Conservation (phyloP, 441 rosid species). For the Mallotus japonicus region DNA sequence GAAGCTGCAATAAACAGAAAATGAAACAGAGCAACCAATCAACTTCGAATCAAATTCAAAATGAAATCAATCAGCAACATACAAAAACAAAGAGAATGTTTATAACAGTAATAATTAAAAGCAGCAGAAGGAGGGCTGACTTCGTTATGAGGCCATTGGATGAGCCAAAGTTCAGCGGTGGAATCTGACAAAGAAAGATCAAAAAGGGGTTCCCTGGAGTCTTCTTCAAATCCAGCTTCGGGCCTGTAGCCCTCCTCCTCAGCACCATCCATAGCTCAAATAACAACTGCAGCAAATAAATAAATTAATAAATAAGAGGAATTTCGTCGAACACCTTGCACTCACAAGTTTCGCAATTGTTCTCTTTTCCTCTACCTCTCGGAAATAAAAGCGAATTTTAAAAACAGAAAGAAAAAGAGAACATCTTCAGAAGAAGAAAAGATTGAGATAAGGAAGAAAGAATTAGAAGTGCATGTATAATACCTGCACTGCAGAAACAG, state of each 20-base stretch:
- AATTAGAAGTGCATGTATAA: too few relatives aligned
- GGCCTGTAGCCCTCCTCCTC: constrained; percentile 38
- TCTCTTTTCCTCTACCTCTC: too few relatives aligned
- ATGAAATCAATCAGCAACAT: too few relatives aligned
- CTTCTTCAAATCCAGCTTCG: constrained; percentile 41
- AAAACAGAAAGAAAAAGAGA: too few relatives aligned
- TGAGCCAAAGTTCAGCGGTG: constrained; percentile 66
- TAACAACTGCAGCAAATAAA: background rate
- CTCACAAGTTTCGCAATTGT: background rate
- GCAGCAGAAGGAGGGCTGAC: constrained; percentile 28
- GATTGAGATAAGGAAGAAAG: too few relatives aligned
- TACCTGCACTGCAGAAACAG: too few relatives aligned
- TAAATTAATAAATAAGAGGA: background rate
- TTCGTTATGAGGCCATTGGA: constrained; percentile 63
- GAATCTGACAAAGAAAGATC: constrained; percentile 37
- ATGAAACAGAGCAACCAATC: background rate
- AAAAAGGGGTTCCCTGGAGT: constrained; percentile 38
- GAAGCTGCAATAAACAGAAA: constrained; percentile 37
- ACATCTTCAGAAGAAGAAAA: too few relatives aligned
- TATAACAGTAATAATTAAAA: background rate
- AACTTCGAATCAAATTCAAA: background rate
- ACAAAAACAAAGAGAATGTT: too few relatives aligned
- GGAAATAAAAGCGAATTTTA: too few relatives aligned
- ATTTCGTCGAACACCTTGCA: background rate
- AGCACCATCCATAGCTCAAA: constrained; percentile 29